Percentiles rank a stretch among this genome's conserved stretches.
Conservation (phyloP, 306 rosid genomes). For the Cucurbita argyrosperma region DNA sequence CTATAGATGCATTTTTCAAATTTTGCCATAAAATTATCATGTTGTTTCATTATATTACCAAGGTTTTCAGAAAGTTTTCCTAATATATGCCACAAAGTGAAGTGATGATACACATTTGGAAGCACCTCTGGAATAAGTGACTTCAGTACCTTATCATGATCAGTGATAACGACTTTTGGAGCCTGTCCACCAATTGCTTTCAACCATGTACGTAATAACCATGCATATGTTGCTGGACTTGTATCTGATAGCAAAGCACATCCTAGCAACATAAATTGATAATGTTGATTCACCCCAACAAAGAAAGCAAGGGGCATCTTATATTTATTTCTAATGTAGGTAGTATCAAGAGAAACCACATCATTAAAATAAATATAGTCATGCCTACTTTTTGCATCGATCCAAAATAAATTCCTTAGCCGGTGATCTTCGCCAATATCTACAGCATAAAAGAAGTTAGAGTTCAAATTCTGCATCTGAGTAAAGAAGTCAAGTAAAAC, state of each 20-base stretch:
- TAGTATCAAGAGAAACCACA: constrained; percentile 79
- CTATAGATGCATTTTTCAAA: constrained; percentile 79
- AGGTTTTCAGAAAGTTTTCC: constrained; percentile 81
- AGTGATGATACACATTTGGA: constrained; percentile 50
- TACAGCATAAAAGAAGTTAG: constrained; percentile 73
- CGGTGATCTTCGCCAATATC: constrained; percentile 90
- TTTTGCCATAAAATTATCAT: constrained; percentile 62
- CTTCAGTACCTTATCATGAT: constrained; percentile 66
- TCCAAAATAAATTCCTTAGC: constrained; percentile 69
- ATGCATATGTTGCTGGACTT: constrained; percentile 49
- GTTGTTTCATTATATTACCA: constrained; percentile 52
- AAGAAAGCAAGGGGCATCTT: constrained; percentile 89
- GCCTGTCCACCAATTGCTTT: constrained; percentile 82
- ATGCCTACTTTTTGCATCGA: constrained; percentile 90
- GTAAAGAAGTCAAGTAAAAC: constrained; percentile 57
- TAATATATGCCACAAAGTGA: constrained; percentile 73
- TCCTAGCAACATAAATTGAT: constrained; percentile 80
- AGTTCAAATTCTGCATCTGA: constrained; percentile 74
- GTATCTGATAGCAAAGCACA: constrained; percentile 93
- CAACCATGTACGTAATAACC: constrained; percentile 76
- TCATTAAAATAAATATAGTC: constrained; percentile 73
- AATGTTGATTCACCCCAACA: constrained; percentile 96
- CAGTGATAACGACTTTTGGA: constrained; percentile 76
- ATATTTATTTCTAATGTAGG: constrained; percentile 70
- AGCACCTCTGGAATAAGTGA: constrained; percentile 54